Evolutionary conservation across 371 early-diverging fungal species (phyloP).

Genomic region (Lichtheimia ramosa): DNA sequence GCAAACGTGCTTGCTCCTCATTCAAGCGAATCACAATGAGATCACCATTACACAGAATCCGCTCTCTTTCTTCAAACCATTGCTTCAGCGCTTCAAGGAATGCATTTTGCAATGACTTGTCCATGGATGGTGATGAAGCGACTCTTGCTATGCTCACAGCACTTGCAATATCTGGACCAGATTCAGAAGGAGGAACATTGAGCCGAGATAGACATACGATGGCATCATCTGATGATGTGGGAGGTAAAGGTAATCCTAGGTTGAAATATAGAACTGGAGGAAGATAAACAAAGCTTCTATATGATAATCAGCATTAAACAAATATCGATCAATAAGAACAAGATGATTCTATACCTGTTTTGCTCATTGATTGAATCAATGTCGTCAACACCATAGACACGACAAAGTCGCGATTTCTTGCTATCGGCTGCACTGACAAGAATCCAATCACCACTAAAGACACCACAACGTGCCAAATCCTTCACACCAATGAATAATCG

Average conservation of each 20-base stretch:
- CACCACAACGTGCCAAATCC: slow-evolving; percentile 61
- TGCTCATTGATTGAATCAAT: slow-evolving; percentile 14
- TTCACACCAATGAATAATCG: slow-evolving; percentile 58
- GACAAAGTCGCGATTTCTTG: slow-evolving; percentile 51
- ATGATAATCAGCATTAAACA: not conserved
- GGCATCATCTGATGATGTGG: slow-evolving; percentile 18
- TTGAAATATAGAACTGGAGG: slow-evolving; percentile 66
- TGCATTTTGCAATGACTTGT: slow-evolving; percentile 64
- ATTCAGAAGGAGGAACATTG: slow-evolving; percentile 33
- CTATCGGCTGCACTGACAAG: slow-evolving; percentile 31
- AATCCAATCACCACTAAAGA: slow-evolving; percentile 81
- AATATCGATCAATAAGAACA: not conserved
- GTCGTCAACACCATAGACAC: slow-evolving; percentile 41
- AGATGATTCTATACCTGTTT: not conserved
- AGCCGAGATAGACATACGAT: slow-evolving; percentile 32
- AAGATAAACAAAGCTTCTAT: slow-evolving; percentile 30
- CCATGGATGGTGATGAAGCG: slow-evolving; percentile 72
- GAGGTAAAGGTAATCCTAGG: slow-evolving; percentile 49
- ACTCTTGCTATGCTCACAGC: slow-evolving; percentile 75
- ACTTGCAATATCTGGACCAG: slow-evolving; percentile 59
- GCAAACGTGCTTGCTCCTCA: slow-evolving; percentile 33
- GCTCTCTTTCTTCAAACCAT: slow-evolving; percentile 70
- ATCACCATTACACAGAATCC: slow-evolving; percentile 75
- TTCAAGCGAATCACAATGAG: slow-evolving; percentile 71
- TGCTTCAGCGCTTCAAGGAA: slow-evolving; percentile 62